phyloP scores from a whole-genome alignment of 2,329 filamentous ascomycete species.

The Epichloe sylvatica region DNA sequence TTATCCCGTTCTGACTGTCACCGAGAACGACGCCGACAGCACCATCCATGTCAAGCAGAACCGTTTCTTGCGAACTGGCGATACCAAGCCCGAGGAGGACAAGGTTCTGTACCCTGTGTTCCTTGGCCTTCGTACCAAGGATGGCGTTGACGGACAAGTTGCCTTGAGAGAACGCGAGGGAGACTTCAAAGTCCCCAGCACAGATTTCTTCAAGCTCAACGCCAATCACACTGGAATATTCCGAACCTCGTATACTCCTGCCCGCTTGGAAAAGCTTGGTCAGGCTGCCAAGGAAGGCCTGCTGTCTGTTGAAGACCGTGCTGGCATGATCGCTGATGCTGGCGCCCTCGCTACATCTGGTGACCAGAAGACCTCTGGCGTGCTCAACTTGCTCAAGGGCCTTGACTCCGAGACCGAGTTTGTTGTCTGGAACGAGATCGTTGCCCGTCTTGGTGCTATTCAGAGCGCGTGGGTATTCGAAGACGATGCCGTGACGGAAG shows the following conservation, averaged over 20 bases:
- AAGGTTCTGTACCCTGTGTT: conserved; percentile 79
- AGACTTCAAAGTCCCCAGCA: conserved; percentile 60
- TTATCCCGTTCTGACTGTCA: conserved; percentile 80
- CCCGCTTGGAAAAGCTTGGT: conserved; percentile 75
- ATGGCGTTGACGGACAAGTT: conserved; percentile 56
- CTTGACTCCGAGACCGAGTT: conserved; percentile 77
- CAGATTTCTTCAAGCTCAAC: conserved; percentile 93
- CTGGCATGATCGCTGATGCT: conserved; percentile 89
- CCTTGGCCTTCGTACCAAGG: conserved; percentile 68
- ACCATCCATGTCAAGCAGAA: conserved; percentile 86
- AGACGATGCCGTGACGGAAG: conserved; percentile 56
- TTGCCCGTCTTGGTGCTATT: conserved; percentile 62
- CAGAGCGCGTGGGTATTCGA: conserved; percentile 73
- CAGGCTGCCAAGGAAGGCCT: conserved; percentile 59
- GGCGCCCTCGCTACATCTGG: conserved; percentile 80
- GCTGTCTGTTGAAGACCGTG: conserved; percentile 76
- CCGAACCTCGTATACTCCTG: conserved; percentile 73
- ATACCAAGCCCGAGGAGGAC: conserved; percentile 89
- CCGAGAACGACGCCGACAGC: conserved; percentile 46
- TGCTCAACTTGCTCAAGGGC: conserved; percentile 71
- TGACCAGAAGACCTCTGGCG: conserved; percentile 83
- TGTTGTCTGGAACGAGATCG: conserved; percentile 89
- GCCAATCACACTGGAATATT: conserved; percentile 89
- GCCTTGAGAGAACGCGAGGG: conserved; percentile 44
- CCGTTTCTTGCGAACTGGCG: conserved; percentile 81